Base-by-base conservation (phyloP, 139 green algal genomes). In the Pycnococcus provasolii region DNA sequence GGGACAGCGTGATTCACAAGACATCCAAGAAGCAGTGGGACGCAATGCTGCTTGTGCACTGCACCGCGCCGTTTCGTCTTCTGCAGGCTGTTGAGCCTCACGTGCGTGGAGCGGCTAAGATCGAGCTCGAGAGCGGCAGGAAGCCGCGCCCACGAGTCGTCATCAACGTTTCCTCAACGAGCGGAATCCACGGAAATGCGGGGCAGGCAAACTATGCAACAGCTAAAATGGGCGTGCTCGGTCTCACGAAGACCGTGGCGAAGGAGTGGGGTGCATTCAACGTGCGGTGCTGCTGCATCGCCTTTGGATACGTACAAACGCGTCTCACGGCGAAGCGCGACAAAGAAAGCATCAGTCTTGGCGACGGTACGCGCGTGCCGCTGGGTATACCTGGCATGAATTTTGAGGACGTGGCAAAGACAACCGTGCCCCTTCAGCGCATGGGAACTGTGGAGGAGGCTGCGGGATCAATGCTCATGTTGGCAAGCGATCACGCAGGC, bases 1-100 rank as follows among this genome's bases (percentile, higher is more conserved):
- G 86, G 86, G 88, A 95, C 54, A 86, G 80, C 41, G 80, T 92
- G 13, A 77, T 92, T 3, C 88, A 95, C 71, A 91, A 87, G 66
- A 92, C 90, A 68, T 77, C 63, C 2, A 46, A 64, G 2, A 70
- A 87, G 63, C 88, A 95, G 77, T 95, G 88, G 88, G 48, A 88
- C 7, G 73, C 75, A 40, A 92, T 92, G 86, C 76, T 92, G 11
- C 69, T 64, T 2, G 86, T 94, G 40, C 88, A 95, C 75, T 81
- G 78, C 57, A 91, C 87, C 5, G 88, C 84, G 4, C 87, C 87
- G 53, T 95, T 94, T 74, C 64, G 76, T 0, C 76, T 93, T 40
- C 85, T 91, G n/a, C 85, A 88, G 66, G 84, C 85, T 1, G 86
- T 80, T 0, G 68, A 78, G 44, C 78, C 81, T 0, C 54, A 79